phyloP scores from a whole-genome alignment of 2,329 filamentous ascomycete genomes.

The Colletotrichum sublineola region DNA sequence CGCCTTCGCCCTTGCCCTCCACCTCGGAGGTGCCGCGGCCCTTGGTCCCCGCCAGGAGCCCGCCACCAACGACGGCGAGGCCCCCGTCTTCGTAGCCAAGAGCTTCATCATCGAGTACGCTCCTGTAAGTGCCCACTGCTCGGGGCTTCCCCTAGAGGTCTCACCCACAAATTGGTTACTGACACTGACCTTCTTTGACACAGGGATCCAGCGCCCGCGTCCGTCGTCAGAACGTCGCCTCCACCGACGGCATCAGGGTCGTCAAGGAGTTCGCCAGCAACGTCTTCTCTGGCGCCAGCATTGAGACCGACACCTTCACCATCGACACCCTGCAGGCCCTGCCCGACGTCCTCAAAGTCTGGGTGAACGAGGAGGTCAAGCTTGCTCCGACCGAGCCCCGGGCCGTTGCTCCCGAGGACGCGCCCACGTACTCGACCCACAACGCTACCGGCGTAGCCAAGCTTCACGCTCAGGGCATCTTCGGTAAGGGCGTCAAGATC shows the following conservation, averaged over 20 bases:
- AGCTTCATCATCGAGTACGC: conserved; percentile 46
- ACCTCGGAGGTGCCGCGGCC: conserved; percentile 33
- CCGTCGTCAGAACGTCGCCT: conserved; percentile 44
- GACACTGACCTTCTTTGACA: background rate
- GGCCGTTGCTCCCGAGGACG: conserved; percentile 31
- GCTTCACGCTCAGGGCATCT: conserved; percentile 54
- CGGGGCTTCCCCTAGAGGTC: conserved; percentile 19
- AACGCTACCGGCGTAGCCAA: conserved; percentile 56
- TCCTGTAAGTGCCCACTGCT: conserved; percentile 41
- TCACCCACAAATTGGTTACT: conserved; percentile 12
- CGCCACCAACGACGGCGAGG: background rate
- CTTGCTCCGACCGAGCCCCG: conserved; percentile 40
- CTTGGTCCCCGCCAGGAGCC: conserved; percentile 26
- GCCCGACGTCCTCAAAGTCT: conserved; percentile 52
- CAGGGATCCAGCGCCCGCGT: conserved; percentile 34
- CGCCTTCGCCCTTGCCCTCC: conserved; percentile 34
- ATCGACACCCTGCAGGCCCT: conserved; percentile 51
- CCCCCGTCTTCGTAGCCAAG: conserved; percentile 32
- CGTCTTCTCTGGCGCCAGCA: conserved; percentile 49
- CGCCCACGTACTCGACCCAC: conserved; percentile 50
- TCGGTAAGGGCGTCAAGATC: conserved; percentile 55
- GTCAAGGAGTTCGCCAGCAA: conserved; percentile 47
- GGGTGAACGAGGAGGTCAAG: conserved; percentile 47
- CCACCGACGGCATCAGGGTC: conserved; percentile 43
- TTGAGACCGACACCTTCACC: conserved; percentile 47